A percentile compares a stretch with the other conserved stretches of the same genome.
phyloP scores from a whole-genome alignment of 164 flowering plant species.

The Magnolia kwangsiensis region DNA sequence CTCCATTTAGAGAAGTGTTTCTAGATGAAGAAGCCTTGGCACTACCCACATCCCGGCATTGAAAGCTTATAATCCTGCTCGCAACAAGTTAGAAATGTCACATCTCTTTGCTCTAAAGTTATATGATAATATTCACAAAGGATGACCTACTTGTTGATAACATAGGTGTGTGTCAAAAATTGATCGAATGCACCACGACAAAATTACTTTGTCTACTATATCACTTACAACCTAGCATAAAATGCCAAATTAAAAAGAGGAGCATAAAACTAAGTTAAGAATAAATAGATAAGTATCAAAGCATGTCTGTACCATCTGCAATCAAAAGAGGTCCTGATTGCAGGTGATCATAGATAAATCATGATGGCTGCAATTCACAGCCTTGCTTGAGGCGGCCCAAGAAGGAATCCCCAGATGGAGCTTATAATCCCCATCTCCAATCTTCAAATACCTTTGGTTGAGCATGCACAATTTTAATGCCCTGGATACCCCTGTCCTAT shows the following conservation, averaged over 20 bases:
- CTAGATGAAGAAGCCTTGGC: conserved; percentile 23
- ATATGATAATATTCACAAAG: background rate
- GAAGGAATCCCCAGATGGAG: too few species aligned
- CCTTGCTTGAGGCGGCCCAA: too few species aligned
- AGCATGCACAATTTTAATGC: too few species aligned
- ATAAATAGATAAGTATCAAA: too few species aligned
- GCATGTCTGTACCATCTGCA: too few species aligned
- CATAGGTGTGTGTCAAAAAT: background rate
- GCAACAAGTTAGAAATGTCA: conserved; percentile 5
- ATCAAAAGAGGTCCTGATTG: too few species aligned
- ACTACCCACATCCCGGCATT: conserved; percentile 23
- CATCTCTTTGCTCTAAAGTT: background rate
- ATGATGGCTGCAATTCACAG: too few species aligned
- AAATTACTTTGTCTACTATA: background rate
- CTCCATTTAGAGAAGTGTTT: conserved; percentile 8
- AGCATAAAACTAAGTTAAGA: too few species aligned
- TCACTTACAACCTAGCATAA: background rate
- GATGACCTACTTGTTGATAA: background rate
- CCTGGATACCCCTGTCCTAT: too few species aligned
- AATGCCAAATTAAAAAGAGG: background rate
- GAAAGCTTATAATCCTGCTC: conserved; percentile 36
- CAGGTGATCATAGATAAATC: too few species aligned
- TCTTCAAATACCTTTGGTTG: too few species aligned
- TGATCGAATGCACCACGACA: background rate
- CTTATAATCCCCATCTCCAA: too few species aligned